Evolutionary conservation across 306 rosid genomes (phyloP), one percentile per base, ranked within the genome.

Genomic region (Carpinus viminea): DNA sequence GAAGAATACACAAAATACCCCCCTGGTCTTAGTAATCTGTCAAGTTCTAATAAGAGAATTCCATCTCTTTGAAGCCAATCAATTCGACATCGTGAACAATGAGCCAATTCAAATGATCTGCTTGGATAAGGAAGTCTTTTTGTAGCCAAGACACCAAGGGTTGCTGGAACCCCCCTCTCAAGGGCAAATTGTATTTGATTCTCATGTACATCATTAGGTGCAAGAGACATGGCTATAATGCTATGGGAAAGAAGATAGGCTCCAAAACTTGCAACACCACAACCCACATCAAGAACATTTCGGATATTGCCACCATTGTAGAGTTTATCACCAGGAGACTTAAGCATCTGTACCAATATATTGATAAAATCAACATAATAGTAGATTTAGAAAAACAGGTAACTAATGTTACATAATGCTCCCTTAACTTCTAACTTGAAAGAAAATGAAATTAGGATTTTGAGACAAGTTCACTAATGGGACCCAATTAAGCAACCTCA

Each of bases 241-340:
- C 81, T 62, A 46, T 84, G 90, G 12, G 90, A 70, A 74, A 89
- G 92, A 64, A 89, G 84, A 85, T 89, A 89, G 59, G 92, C 92
- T 59, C 92, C 92, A 52, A 89, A 89, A 84, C 92, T 89, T 21
- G 92, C 92, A 85, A 89, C 92, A 45, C 92, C 92, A 85, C 92
- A 89, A 15, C 92, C 92, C 73, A 89, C 92, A 76, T 89, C 90
- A 4, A 89, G 76, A 15, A 87, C 87, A 74, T 53, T 89, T 75
- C 92, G 81, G 72, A 89, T 47, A 73, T 85, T 85, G 59, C 92
- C 92, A 15, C 65, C 85, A 70, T 89, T 85, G 69, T 85, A 51
- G 83, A 89, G 88, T 28, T 75, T 86, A 57, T 83, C 90, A 68
- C 71, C 85, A 74, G 87, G 86, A 76, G 85, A 84, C 76, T 89